These are phyloP conservation scores for Aureobasidium namibiae DNA, from an alignment of 2,329 filamentous ascomycete genomes.

Conservation along the genomic window DNA sequence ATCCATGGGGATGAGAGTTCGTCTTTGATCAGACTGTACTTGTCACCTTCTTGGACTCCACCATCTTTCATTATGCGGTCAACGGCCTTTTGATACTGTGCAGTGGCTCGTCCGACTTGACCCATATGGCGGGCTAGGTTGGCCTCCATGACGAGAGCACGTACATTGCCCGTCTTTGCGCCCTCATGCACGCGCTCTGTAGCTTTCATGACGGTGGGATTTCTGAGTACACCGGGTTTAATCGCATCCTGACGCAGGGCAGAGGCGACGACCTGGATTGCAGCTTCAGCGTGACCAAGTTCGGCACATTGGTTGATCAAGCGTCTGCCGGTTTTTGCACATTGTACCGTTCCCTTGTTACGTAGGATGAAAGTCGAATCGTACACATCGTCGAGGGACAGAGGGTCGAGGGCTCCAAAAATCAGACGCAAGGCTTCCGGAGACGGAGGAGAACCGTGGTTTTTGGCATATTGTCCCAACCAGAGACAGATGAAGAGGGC, in stretches of 20 bases:
- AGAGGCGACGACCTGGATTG: constrained; percentile 1
- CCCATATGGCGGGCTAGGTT: constrained; percentile 9
- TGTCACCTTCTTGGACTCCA: not conserved
- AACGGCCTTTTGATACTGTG: constrained; percentile 12
- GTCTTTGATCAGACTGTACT: not conserved
- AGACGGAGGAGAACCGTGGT: too few species aligned
- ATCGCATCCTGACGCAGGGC: not conserved
- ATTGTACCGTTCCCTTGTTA: not conserved
- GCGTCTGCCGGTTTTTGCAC: not conserved
- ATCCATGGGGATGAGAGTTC: constrained; percentile 26
- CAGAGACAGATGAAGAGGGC: too few species aligned
- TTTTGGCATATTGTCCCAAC: too few species aligned
- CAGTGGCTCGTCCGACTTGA: not conserved
- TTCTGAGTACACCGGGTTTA: not conserved
- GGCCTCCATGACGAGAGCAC: constrained; percentile 13
- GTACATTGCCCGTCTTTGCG: constrained; percentile 7
- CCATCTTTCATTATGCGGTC: not conserved
- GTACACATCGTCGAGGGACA: constrained; percentile 1
- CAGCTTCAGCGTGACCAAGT: not conserved
- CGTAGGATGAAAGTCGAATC: not conserved
- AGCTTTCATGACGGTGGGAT: not conserved
- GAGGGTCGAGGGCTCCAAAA: not conserved
- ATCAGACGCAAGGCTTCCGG: too few species aligned
- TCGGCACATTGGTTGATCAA: not conserved
- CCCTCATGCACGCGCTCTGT: not conserved